Evolutionary conservation across 1,284 basidiomycete genomes (phyloP).

Genomic region (Leccinum idahoense): DNA sequence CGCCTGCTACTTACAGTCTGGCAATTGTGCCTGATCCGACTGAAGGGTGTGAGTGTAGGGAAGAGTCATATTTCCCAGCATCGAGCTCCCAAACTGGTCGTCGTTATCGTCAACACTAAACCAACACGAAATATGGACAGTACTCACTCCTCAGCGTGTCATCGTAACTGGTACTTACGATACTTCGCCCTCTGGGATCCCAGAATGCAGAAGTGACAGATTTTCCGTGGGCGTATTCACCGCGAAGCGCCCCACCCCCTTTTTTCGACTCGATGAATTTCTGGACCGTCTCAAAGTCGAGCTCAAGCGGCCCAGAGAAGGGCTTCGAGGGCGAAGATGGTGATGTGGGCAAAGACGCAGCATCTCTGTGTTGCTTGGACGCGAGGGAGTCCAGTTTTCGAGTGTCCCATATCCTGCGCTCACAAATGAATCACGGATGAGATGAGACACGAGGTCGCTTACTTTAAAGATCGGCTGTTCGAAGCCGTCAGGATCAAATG

Average conservation of each 20-base stretch:
- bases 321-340: slow-evolving; percentile 11
- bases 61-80: slow-evolving; percentile 43
- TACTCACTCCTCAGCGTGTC: slow-evolving; percentile 61
- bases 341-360: slow-evolving; percentile 17
- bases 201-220: slow-evolving; percentile 77
- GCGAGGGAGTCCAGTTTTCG: slow-evolving; percentile 52
- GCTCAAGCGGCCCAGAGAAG: slow-evolving; percentile 34
- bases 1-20: slow-evolving; percentile 53
- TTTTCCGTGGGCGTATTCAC: slow-evolving; percentile 63
- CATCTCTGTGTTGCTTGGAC: slow-evolving; percentile 21
- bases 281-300: slow-evolving; percentile 45
- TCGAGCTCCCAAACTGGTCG: slow-evolving; percentile 67
- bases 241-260: slow-evolving; percentile 53
- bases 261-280: slow-evolving; percentile 44
- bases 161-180: slow-evolving; percentile 79
- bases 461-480: slow-evolving; percentile 67
- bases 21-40: slow-evolving; percentile 64
- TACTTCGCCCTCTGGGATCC: slow-evolving; percentile 69
- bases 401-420: slow-evolving; percentile 67
- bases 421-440: not conserved
- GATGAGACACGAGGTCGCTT: slow-evolving; percentile 15
- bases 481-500: slow-evolving; percentile 68
- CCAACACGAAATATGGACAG: not conserved
- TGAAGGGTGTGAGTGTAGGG: slow-evolving; percentile 57
- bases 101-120: slow-evolving; percentile 12